Base-by-base conservation (phyloP, 495 filamentous ascomycete species). In the Glarea lozoyensis region DNA sequence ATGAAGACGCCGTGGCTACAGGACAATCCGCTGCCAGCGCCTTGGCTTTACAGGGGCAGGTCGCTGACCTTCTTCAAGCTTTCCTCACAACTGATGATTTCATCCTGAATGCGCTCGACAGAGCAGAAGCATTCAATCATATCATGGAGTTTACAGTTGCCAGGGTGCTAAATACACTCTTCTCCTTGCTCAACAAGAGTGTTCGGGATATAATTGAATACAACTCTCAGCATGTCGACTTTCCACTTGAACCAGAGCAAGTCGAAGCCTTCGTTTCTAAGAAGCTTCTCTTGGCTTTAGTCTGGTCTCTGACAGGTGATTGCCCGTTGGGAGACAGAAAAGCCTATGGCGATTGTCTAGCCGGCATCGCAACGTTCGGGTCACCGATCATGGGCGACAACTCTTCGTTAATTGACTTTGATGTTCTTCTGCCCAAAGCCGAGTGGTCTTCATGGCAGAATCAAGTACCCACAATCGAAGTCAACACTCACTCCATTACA, bases 121-220 rank as follows among this genome's bases (percentile, higher is more conserved):
- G 86, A 56, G 84, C 88, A 12, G 73, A 76, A 49, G 71, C 72
- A 15, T 90, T 81, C 66, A 85, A 82, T 45, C 92, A 99, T 56
- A 96, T 99, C 62, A 99, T 99, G 92, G 86, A 96, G 50, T 97
- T 88, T 56, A 95, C 90, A 0, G 73, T 84, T 32, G 85, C 86
- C 31, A 84, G 92, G 25, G 90, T 84, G 3, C 73, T 99, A 45
- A 90, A 83, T 47, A 99, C 93, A 2, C 61, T 99, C 17, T 97
- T 96, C 67, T 95, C 90, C 34, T 70, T 99, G 18, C 65, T 99
- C 19, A 96, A 95, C 67, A 95, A 95, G 63, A 72, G 81, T 37
- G 94, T 89, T 50, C 76, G 90, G 50, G 85, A 87, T 42, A 75
- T 97, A 42, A 78, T 99, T 54, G 90, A 96, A 61, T 96, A 97